Percentiles rank a stretch among this genome's conserved stretches.
These are phyloP conservation scores for Fomitopsis betulina DNA, from an alignment of 1,284 basidiomycete species.

Conservation along the genomic window DNA sequence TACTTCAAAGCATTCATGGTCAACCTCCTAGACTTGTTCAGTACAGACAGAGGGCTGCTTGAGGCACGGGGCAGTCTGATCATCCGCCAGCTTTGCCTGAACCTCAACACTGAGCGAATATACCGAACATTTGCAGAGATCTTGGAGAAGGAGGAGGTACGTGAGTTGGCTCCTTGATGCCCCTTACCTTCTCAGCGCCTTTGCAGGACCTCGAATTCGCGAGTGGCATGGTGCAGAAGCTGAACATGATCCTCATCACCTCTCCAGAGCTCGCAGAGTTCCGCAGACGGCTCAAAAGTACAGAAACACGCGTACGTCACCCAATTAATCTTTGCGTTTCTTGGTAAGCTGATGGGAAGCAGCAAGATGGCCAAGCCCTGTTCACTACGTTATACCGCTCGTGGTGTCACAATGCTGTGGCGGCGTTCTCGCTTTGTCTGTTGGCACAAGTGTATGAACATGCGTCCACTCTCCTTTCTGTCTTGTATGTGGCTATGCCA, in stretches of 20 bases:
- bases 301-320: constrained; percentile 83
- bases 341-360: constrained; percentile 7
- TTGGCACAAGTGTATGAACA: constrained; percentile 98
- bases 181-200: neutral
- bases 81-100: constrained; percentile 91
- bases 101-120: constrained; percentile 93
- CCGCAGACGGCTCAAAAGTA: constrained; percentile 85
- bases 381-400: constrained; percentile 93
- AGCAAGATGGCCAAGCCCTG: constrained; percentile 91
- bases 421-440: constrained; percentile 93
- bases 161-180: neutral
- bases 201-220: constrained; percentile 91
- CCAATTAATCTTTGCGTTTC: neutral
- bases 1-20: constrained; percentile 97
- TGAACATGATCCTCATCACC: constrained; percentile 96
- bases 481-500: constrained; percentile 65
- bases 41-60: constrained; percentile 87
- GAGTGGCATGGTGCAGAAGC: constrained; percentile 94
- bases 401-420: constrained; percentile 98
- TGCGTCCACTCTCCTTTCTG: constrained; percentile 93
- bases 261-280: constrained; percentile 95
- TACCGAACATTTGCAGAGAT: constrained; percentile 97
- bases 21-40: constrained; percentile 92
- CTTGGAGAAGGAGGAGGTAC: constrained; percentile 93
- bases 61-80: constrained; percentile 95